Percentiles rank a stretch among this genome's conserved stretches.
Evolutionary conservation across 176 grass and related monocot genomes (phyloP).

Genomic region (Coix lacrymajobi): DNA sequence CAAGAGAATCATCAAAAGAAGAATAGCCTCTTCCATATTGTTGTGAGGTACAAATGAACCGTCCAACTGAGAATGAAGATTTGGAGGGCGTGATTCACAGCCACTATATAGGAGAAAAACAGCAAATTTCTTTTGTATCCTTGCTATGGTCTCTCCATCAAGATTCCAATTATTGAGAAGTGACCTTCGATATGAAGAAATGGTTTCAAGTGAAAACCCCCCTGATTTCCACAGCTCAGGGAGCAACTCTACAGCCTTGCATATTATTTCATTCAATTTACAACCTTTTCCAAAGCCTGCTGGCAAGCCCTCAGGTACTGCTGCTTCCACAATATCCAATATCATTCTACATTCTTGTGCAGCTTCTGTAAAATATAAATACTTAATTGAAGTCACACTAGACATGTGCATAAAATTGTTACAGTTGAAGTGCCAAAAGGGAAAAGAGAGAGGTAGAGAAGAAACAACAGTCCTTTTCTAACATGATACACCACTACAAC

Average conservation of each 20-base stretch:
- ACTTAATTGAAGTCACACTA: slow-evolving; percentile 30
- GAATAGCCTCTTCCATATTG: slow-evolving; percentile 92
- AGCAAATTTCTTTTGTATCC: slow-evolving; percentile 84
- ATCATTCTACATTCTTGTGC: slow-evolving; percentile 80
- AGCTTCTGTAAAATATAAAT: slow-evolving; percentile 67
- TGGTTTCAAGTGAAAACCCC: slow-evolving; percentile 68
- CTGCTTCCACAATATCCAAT: slow-evolving; percentile 76
- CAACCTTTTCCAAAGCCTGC: slow-evolving; percentile 51
- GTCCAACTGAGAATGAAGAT: slow-evolving; percentile 84
- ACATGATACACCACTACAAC: slow-evolving; percentile 4
- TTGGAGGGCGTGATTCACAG: slow-evolving; percentile 72
- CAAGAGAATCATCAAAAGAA: slow-evolving; percentile 86
- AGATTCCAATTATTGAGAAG: slow-evolving; percentile 91
- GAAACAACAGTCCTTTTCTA: background rate
- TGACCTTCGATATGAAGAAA: slow-evolving; percentile 74
- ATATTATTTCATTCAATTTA: slow-evolving; percentile 92
- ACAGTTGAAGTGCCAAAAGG: slow-evolving; percentile 8
- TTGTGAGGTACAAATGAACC: slow-evolving; percentile 85
- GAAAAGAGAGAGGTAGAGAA: background rate
- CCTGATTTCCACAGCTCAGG: slow-evolving; percentile 81
- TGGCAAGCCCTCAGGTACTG: slow-evolving; percentile 59
- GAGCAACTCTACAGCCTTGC: slow-evolving; percentile 82
- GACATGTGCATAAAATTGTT: background rate
- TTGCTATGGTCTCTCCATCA: slow-evolving; percentile 54
- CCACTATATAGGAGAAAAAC: slow-evolving; percentile 91